These are phyloP conservation scores for Lotmaria passim DNA, from an alignment of 208 protist genomes.

Conservation along the genomic window DNA sequence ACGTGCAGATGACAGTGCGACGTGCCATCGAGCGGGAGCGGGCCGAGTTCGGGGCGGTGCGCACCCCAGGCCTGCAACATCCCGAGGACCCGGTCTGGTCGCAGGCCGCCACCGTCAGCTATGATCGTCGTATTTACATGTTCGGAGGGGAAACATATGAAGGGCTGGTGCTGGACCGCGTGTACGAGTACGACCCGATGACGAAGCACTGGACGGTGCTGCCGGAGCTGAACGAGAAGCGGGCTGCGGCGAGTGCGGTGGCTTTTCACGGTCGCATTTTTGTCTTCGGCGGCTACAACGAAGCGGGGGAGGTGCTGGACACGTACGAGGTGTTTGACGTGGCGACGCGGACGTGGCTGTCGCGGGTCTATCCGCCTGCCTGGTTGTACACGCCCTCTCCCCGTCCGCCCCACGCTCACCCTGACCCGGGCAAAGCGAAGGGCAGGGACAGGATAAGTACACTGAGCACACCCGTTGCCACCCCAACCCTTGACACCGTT, in stretches of 20 bases:
- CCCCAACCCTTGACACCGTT: background rate
- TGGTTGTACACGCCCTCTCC: slow-evolving; percentile 8
- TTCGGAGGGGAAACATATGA: slow-evolving; percentile 58
- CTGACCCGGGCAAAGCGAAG: background rate
- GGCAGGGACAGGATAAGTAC: background rate
- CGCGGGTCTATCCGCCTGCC: slow-evolving; percentile 9
- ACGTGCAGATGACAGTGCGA: slow-evolving; percentile 37
- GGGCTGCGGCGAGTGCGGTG: slow-evolving; percentile 39
- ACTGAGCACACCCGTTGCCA: background rate
- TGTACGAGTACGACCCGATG: slow-evolving; percentile 47
- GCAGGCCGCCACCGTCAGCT: slow-evolving; percentile 41
- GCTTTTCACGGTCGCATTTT: slow-evolving; percentile 36
- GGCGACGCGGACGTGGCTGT: slow-evolving; percentile 34
- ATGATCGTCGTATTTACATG: slow-evolving; percentile 48
- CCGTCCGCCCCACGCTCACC: background rate
- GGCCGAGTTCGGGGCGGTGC: slow-evolving; percentile 36
- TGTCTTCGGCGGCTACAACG: slow-evolving; percentile 57
- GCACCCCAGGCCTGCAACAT: slow-evolving; percentile 41
- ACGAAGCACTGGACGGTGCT: slow-evolving; percentile 41
- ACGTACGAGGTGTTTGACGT: slow-evolving; percentile 56
- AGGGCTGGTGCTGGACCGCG: slow-evolving; percentile 45
- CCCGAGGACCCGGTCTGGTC: slow-evolving; percentile 39
- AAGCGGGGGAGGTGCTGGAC: slow-evolving; percentile 38
- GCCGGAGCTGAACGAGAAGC: slow-evolving; percentile 37
- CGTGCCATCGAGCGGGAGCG: slow-evolving; percentile 41